phyloP scores from a whole-genome alignment of 495 filamentous ascomycete genomes.

The Penicillium taxi region DNA sequence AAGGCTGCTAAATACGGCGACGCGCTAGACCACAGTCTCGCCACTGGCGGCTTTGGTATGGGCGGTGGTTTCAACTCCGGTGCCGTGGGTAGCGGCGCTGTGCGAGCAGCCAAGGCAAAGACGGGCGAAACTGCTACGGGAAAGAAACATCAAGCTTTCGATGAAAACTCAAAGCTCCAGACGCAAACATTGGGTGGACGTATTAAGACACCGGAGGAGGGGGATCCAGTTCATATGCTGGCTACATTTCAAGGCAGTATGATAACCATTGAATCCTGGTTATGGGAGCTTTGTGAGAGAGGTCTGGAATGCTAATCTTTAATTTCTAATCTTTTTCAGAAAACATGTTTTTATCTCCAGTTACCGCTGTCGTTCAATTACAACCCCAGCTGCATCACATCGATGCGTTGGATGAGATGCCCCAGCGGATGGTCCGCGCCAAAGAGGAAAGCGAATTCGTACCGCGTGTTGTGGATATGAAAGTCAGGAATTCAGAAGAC shows the following conservation, averaged over 20 bases:
- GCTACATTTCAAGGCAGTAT: slow-evolving; percentile 59
- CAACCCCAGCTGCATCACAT: slow-evolving; percentile 69
- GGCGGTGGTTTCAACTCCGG: slow-evolving; percentile 50
- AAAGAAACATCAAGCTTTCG: too few relatives aligned
- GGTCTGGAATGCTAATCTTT: slow-evolving; percentile 11
- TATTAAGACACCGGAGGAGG: slow-evolving; percentile 48
- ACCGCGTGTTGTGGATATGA: slow-evolving; percentile 58
- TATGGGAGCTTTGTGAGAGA: neutral
- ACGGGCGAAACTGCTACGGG: too few relatives aligned
- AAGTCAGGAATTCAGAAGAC: slow-evolving; percentile 55
- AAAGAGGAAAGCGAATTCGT: slow-evolving; percentile 44
- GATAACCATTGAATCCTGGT: slow-evolving; percentile 9
- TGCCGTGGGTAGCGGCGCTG: slow-evolving; percentile 8
- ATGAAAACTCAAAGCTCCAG: slow-evolving; percentile 22
- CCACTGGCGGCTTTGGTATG: slow-evolving; percentile 49
- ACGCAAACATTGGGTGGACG: slow-evolving; percentile 58
- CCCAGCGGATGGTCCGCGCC: slow-evolving; percentile 24
- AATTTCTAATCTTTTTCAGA: slow-evolving; percentile 36
- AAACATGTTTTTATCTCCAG: slow-evolving; percentile 59
- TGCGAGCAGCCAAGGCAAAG: slow-evolving; percentile 29
- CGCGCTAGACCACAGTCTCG: slow-evolving; percentile 49
- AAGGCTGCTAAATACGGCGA: slow-evolving; percentile 62
- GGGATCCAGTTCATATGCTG: slow-evolving; percentile 62
- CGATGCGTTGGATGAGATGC: slow-evolving; percentile 55
- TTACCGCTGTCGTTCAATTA: slow-evolving; percentile 63